phyloP scores from a whole-genome alignment of 345 rosid genomes.

The Carallia brachiata region DNA sequence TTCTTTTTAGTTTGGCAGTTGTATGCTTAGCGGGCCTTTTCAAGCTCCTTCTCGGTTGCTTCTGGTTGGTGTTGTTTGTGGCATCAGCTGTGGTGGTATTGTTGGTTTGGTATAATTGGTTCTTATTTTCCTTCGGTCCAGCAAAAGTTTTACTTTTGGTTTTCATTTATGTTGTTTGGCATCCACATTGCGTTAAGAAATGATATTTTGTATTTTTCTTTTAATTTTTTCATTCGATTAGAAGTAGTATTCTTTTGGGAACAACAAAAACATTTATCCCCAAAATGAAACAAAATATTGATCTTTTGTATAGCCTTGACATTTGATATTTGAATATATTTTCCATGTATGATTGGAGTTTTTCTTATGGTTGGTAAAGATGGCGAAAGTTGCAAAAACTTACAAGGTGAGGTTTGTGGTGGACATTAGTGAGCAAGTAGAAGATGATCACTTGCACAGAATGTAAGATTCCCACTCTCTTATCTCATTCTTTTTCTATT shows the following conservation, averaged over 20 bases:
- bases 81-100: not conserved
- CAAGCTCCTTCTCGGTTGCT: not conserved
- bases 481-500: not conserved
- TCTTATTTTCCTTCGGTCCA: not conserved
- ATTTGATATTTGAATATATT: not conserved
- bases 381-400: slow-evolving; percentile 53
- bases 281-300: too few species aligned
- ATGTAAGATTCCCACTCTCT: slow-evolving; percentile 41
- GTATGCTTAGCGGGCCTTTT: not conserved
- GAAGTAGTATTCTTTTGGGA: too few species aligned
- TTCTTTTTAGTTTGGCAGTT: not conserved
- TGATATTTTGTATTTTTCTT: too few species aligned
- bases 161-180: too few species aligned
- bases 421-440: slow-evolving; percentile 57
- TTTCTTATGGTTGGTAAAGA: slow-evolving; percentile 40
- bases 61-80: not conserved
- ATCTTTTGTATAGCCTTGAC: too few species aligned
- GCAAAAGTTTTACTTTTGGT: too few species aligned
- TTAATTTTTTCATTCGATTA: too few species aligned
- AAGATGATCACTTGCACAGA: slow-evolving; percentile 56
- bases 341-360: slow-evolving; percentile 9
- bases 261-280: too few species aligned
- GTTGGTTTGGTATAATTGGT: not conserved
- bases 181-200: too few species aligned
- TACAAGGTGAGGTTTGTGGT: slow-evolving; percentile 57